Evolutionary conservation across 2,329 filamentous ascomycete genomes (phyloP).

Genomic region (Aquanectria penicillioides): DNA sequence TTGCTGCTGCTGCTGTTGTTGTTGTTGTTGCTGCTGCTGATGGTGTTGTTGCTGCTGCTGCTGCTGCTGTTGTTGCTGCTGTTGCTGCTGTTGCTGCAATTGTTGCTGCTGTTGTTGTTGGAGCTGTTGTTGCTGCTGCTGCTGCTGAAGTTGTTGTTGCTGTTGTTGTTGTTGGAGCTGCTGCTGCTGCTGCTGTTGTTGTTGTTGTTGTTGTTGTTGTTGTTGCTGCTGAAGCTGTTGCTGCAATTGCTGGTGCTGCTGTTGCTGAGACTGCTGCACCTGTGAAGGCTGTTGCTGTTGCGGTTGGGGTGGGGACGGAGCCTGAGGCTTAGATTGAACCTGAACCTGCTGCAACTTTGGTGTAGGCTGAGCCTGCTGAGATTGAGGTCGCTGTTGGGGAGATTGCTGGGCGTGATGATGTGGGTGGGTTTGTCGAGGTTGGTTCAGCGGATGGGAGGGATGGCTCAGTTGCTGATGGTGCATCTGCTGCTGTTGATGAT

Average conservation of each 20-base stretch:
- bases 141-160: conserved; percentile 26
- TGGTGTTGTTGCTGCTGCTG: conserved; percentile 29
- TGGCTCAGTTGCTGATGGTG: conserved; percentile 47
- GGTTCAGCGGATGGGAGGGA: conserved; percentile 38
- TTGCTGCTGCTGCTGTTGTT: conserved; percentile 28
- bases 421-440: conserved; percentile 39
- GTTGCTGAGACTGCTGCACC: conserved; percentile 26
- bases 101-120: conserved; percentile 23
- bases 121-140: conserved; percentile 30
- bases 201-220: conserved; percentile 24
- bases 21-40: conserved; percentile 12
- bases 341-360: conserved; percentile 46
- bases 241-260: conserved; percentile 15
- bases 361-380: conserved; percentile 46
- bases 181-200: conserved; percentile 30
- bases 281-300: conserved; percentile 40
- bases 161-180: conserved; percentile 20
- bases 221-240: conserved; percentile 16
- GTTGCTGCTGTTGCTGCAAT: conserved; percentile 19
- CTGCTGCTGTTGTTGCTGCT: conserved; percentile 29
- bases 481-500: conserved; percentile 51
- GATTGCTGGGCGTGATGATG: conserved; percentile 44
- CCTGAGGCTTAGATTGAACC: conserved; percentile 44
- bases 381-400: conserved; percentile 50
- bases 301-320: conserved; percentile 43